A percentile compares a stretch with the other conserved stretches of the same genome.
These are phyloP conservation scores for Candida anutae DNA, from an alignment of 1,139 yeast species.

Conservation along the genomic window DNA sequence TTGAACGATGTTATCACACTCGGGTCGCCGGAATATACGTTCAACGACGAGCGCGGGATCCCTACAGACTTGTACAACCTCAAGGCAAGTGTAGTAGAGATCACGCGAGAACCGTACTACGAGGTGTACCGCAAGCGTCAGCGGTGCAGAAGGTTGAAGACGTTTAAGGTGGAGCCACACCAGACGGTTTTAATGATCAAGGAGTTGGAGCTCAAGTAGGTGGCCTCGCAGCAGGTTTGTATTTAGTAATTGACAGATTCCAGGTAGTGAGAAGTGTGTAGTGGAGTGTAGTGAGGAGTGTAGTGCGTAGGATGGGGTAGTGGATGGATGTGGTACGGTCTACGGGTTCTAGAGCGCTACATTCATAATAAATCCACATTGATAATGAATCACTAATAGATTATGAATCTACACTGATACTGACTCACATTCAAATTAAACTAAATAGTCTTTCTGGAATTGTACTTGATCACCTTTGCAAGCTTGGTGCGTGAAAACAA, in stretches of 20 bases:
- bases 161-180: constrained; percentile 68
- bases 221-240: too few relatives aligned
- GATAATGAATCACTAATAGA: too few relatives aligned
- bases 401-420: neutral
- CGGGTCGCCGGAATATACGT: constrained; percentile 81
- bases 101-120: constrained; percentile 75
- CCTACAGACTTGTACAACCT: constrained; percentile 42
- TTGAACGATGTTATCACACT: constrained; percentile 72
- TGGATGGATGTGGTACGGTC: too few relatives aligned
- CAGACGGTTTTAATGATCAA: constrained; percentile 76
- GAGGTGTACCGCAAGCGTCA: constrained; percentile 55
- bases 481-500: constrained; percentile 58
- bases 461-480: constrained; percentile 37
- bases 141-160: constrained; percentile 79
- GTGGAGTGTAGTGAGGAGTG: too few relatives aligned
- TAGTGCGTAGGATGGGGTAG: too few relatives aligned
- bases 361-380: too few relatives aligned
- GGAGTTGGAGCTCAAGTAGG: constrained; percentile 60
- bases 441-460: constrained; percentile 9
- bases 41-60: constrained; percentile 28
- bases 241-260: too few relatives aligned
- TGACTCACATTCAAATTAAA: neutral
- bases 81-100: constrained; percentile 75
- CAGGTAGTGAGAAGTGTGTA: too few relatives aligned
- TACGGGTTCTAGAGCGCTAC: too few relatives aligned